These are phyloP conservation scores for Nicotiana obtusifolia DNA, from an alignment of 257 asterid genomes.

Conservation along the genomic window DNA sequence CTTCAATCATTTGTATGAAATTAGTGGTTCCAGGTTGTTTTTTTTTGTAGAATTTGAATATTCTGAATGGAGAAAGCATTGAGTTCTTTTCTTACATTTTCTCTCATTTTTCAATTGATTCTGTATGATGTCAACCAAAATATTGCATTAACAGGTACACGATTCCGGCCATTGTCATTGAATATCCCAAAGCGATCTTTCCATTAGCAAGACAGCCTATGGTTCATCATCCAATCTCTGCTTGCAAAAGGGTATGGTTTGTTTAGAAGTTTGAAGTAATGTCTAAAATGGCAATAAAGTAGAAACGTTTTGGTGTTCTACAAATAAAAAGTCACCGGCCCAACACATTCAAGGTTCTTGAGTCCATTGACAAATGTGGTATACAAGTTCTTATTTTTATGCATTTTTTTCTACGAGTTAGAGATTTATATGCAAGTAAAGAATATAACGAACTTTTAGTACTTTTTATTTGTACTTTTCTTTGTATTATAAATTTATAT, in stretches of 20 bases:
- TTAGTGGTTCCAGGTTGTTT: no score
- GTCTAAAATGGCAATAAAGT: not conserved
- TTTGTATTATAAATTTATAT: no score
- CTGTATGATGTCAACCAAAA: no score
- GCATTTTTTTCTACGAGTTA: no score
- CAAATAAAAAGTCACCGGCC: no score
- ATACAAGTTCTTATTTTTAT: not conserved
- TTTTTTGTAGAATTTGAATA: not conserved
- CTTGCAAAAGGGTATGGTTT: slow-evolving; percentile 64
- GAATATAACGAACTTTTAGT: no score
- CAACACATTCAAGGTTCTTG: no score
- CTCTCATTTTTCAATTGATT: not conserved
- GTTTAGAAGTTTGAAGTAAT: not conserved
- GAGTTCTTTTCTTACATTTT: not conserved
- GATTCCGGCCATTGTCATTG: slow-evolving; percentile 83
- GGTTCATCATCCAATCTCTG: slow-evolving; percentile 93
- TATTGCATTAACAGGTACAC: slow-evolving; percentile 46
- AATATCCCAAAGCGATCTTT: slow-evolving; percentile 72
- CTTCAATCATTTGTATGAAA: not conserved
- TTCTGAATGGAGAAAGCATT: not conserved
- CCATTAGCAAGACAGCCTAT: slow-evolving; percentile 89
- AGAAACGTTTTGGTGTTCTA: no score
- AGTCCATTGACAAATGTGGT: no score
- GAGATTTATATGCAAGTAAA: no score
- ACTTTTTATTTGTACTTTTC: no score